These are phyloP conservation scores for Fusarium torreyae DNA, from an alignment of 2,329 filamentous ascomycete species.

Conservation along the genomic window DNA sequence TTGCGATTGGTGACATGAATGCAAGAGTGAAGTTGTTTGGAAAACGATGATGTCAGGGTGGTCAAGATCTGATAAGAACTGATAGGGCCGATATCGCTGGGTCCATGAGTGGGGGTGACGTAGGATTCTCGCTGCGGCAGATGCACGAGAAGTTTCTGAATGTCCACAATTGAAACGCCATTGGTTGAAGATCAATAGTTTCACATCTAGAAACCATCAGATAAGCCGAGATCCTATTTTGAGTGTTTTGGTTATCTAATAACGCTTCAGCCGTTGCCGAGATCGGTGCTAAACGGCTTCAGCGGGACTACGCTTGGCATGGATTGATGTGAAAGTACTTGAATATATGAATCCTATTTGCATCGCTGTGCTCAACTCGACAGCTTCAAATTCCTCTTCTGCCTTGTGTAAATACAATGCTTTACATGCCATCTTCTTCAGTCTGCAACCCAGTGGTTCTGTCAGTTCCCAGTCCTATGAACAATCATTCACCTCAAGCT, in stretches of 20 bases:
- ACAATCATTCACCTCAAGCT: neutral
- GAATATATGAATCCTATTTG: neutral
- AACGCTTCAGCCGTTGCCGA: neutral
- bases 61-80: conserved; percentile 18
- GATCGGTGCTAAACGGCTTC: neutral
- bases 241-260: neutral
- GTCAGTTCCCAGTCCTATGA: neutral
- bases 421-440: neutral
- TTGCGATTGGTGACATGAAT: neutral
- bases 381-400: neutral
- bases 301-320: neutral
- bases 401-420: neutral
- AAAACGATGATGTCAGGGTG: conserved; percentile 23
- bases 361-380: neutral
- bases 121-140: neutral
- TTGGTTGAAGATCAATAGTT: neutral
- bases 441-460: neutral
- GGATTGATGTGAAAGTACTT: neutral
- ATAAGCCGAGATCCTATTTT: neutral
- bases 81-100: conserved; percentile 29
- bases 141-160: neutral
- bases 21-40: neutral
- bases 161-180: neutral
- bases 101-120: conserved; percentile 16
- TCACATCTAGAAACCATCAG: neutral